Conservation (phyloP, 176 grass and related monocot species). For the sorghum (Sorghum bicolor) region DNA sequence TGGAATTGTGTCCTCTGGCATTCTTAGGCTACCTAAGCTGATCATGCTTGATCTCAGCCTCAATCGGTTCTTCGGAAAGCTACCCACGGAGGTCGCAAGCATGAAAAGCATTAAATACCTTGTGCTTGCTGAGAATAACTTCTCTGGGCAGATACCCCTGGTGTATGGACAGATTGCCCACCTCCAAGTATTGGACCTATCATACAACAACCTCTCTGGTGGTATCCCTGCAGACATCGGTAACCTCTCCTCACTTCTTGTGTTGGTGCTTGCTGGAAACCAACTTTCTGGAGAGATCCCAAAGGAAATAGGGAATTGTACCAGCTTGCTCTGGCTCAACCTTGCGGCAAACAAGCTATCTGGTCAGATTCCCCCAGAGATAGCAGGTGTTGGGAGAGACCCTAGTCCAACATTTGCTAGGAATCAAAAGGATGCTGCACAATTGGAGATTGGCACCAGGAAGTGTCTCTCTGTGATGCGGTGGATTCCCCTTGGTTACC, state of each 20-base stretch:
- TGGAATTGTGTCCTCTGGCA: constrained; percentile 43
- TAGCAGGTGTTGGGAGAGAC: constrained; percentile 35
- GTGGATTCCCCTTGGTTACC: constrained; percentile 52
- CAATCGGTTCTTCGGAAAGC: constrained; percentile 42
- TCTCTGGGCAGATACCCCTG: constrained; percentile 34
- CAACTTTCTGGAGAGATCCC: constrained; percentile 46
- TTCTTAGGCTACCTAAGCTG: constrained; percentile 35
- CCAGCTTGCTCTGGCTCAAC: constrained; percentile 61
- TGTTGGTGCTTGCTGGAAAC: constrained; percentile 54
- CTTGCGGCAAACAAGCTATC: constrained; percentile 38
- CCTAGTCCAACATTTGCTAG: constrained; percentile 40
- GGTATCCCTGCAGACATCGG: neutral
- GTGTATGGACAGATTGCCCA: constrained; percentile 13
- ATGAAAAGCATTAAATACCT: constrained; percentile 42
- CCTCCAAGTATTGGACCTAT: constrained; percentile 49
- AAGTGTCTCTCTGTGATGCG: constrained; percentile 43
- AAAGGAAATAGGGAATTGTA: constrained; percentile 53
- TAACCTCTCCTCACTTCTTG: constrained; percentile 31
- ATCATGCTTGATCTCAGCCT: constrained; percentile 49
- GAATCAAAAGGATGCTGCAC: constrained; percentile 12
- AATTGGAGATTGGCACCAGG: constrained; percentile 14
- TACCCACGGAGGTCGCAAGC: constrained; percentile 27
- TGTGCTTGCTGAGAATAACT: constrained; percentile 39
- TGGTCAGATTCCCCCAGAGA: constrained; percentile 31
- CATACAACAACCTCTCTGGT: neutral